phyloP scores from a whole-genome alignment of 768 basidiomycete genomes.

The Candolleomyces efflorescens region DNA sequence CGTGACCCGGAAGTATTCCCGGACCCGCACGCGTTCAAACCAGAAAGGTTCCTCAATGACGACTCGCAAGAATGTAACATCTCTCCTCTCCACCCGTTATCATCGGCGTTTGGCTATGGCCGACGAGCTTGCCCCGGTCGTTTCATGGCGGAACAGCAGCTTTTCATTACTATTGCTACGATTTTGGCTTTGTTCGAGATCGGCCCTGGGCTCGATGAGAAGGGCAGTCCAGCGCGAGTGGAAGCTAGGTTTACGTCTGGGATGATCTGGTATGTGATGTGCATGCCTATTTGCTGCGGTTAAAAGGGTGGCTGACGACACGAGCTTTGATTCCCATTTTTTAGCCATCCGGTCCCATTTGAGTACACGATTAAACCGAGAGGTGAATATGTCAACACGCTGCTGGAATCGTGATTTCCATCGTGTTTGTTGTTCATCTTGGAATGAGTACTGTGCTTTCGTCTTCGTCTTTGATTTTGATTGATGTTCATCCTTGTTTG shows the following conservation, averaged over 20 bases:
- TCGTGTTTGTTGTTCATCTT: too few relatives aligned
- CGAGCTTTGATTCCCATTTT: not conserved
- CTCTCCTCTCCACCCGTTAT: slow-evolving; percentile 30
- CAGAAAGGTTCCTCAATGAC: slow-evolving; percentile 39
- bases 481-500: too few relatives aligned
- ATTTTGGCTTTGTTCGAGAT: slow-evolving; percentile 41
- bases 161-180: slow-evolving; percentile 44
- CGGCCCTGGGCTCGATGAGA: slow-evolving; percentile 29
- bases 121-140: slow-evolving; percentile 46
- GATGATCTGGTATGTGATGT: slow-evolving; percentile 35
- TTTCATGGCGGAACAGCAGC: slow-evolving; percentile 38
- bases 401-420: slow-evolving; percentile 8
- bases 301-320: not conserved
- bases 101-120: slow-evolving; percentile 39
- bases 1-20: slow-evolving; percentile 44
- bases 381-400: slow-evolving; percentile 8
- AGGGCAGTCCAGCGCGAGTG: slow-evolving; percentile 25
- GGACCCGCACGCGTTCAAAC: slow-evolving; percentile 44
- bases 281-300: not conserved
- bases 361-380: slow-evolving; percentile 20
- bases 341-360: slow-evolving; percentile 21
- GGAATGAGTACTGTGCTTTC: too few relatives aligned
- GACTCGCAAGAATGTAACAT: slow-evolving; percentile 18
- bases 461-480: too few relatives aligned
- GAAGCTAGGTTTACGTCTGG: slow-evolving; percentile 36